Evolutionary conservation across 768 basidiomycete species (phyloP).

Genomic region (Fomitopsis serialis): DNA sequence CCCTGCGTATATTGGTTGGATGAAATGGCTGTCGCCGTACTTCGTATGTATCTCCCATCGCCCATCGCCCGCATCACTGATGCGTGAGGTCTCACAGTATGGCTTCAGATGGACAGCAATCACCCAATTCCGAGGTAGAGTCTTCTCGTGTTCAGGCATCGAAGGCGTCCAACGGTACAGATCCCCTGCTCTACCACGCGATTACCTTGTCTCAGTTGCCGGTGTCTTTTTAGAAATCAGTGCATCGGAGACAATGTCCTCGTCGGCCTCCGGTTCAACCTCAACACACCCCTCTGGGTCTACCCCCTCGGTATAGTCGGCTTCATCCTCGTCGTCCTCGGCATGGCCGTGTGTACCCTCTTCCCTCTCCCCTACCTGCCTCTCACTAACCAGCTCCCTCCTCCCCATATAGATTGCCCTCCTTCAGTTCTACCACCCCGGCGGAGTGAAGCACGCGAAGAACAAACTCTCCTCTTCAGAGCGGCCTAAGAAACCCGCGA

Average conservation of each 20-base stretch:
- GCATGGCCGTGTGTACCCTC: no score
- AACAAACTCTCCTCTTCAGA: no score
- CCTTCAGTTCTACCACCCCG: no score
- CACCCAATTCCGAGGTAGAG: neutral
- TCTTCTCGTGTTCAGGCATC: neutral
- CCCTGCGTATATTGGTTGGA: conserved; percentile 1
- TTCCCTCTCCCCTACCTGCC: no score
- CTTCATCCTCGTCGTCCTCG: conserved; percentile 24
- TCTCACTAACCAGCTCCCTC: no score
- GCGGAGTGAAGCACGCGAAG: no score
- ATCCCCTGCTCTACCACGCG: no score
- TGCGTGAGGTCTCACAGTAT: no score
- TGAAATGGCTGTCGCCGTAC: neutral
- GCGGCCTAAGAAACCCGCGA: no score
- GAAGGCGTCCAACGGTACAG: neutral
- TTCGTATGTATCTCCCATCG: neutral
- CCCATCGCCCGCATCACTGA: neutral
- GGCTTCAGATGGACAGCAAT: no score
- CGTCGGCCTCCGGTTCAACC: conserved; percentile 25
- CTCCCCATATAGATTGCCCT: no score
- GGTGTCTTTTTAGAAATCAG: neutral
- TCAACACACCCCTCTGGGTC: conserved; percentile 18
- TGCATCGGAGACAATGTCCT: conserved; percentile 32
- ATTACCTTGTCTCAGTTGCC: no score
- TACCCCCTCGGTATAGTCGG: conserved; percentile 21